Percentiles rank a stretch among this genome's conserved stretches.
Evolutionary conservation across 1,284 basidiomycete genomes (phyloP).

Genomic region (Melanopsichium pennsylvanicum): DNA sequence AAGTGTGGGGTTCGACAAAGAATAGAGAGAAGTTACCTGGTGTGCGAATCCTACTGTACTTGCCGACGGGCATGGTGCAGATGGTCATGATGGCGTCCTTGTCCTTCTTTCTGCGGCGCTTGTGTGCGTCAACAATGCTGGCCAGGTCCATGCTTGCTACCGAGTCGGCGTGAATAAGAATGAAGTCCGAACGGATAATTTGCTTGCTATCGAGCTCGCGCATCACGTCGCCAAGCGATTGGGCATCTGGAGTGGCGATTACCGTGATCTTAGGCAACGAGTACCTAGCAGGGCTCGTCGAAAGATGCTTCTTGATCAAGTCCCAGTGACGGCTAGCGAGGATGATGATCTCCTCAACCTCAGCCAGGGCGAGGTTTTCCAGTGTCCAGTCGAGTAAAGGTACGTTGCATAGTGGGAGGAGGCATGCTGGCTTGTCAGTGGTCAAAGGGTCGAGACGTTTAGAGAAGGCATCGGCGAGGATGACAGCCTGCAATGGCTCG

Average conservation of each 20-base stretch:
- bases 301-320: conserved; percentile 71
- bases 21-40: conserved; percentile 56
- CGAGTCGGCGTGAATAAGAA: conserved; percentile 88
- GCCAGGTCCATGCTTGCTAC: conserved; percentile 92
- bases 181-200: conserved; percentile 81
- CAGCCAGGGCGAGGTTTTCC: conserved; percentile 87
- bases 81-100: conserved; percentile 92
- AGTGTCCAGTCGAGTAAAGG: conserved; percentile 95
- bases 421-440: conserved; percentile 69
- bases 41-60: conserved; percentile 36
- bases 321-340: conserved; percentile 72
- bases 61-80: conserved; percentile 41
- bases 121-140: conserved; percentile 86
- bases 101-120: conserved; percentile 82
- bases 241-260: conserved; percentile 85
- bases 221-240: conserved; percentile 92
- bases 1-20: conserved; percentile 54
- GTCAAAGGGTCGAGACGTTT: conserved; percentile 89
- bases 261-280: conserved; percentile 72
- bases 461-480: conserved; percentile 94
- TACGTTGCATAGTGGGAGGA: conserved; percentile 91
- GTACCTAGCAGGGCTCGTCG: conserved; percentile 63
- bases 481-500: conserved; percentile 79
- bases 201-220: conserved; percentile 89
- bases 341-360: conserved; percentile 94